A percentile compares a stretch with the other conserved stretches of the same genome.
Evolutionary conservation across 805 yeast species (phyloP).

Genomic region (Dipodascus albidus): DNA sequence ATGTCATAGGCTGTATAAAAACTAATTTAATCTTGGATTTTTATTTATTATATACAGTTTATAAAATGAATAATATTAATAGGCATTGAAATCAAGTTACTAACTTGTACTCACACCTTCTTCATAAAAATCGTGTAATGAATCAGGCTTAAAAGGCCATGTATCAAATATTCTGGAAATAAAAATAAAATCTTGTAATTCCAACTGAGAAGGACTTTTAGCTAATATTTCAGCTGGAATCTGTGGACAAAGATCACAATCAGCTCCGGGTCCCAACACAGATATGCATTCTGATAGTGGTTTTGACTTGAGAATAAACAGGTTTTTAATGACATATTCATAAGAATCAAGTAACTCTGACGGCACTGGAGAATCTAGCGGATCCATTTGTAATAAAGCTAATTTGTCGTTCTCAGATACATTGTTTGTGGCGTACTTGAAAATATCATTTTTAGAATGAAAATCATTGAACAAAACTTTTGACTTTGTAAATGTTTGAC

Average conservation of each 20-base stretch:
- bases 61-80: too few species aligned
- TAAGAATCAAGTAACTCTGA: conserved; percentile 38
- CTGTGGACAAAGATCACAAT: conserved; percentile 25
- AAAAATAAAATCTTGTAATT: conserved; percentile 40
- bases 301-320: conserved; percentile 38
- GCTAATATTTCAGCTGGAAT: conserved; percentile 29
- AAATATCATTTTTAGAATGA: conserved; percentile 6
- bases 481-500: conserved; percentile 42
- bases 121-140: conserved; percentile 32
- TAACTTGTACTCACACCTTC: conserved; percentile 10
- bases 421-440: conserved; percentile 15
- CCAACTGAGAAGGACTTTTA: conserved; percentile 37
- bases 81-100: too few species aligned
- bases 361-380: conserved; percentile 29
- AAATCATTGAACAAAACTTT: conserved; percentile 5
- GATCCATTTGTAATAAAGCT: conserved; percentile 48
- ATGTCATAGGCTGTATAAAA: too few species aligned
- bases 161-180: conserved; percentile 41
- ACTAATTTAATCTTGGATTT: too few species aligned
- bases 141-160: conserved; percentile 85
- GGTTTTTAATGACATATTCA: conserved; percentile 55
- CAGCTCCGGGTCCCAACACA: conserved; percentile 74
- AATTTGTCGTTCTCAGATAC: not conserved
- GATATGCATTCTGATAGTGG: conserved; percentile 37
- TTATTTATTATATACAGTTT: too few species aligned